Base-by-base conservation (phyloP, 1,139 yeast species). In the Candida sanyaensis region DNA sequence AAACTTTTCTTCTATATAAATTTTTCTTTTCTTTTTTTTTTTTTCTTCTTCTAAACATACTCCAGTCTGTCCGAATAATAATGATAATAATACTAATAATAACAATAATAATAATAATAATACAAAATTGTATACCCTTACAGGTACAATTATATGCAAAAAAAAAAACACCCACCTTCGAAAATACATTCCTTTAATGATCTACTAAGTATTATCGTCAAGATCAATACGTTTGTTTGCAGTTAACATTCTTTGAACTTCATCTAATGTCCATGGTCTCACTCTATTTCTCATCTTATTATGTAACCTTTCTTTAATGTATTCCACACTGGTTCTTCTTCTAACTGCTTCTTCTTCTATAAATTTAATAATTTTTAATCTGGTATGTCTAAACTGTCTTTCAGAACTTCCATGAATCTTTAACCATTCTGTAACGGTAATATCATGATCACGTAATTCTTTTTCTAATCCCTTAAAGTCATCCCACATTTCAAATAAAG, bases 401-500 rank as follows among this genome's bases (percentile, higher is more conserved):
- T 68, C 73, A 3, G 69, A 63, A 44, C 64, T 59, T 23, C 73
- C 71, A 46, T 69, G 75, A 3, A 67, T 61, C 48, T 68, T 68
- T 13, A 68, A 51, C 74, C 75, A 68, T 49, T 69, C 74, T 8
- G 73, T 66, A 6, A 64, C 57, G 8, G 70, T 57, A 24, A 69
- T 61, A 42, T 62, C 68, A 47, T 65, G 60, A 31, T 61, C 62
- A 37, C 58, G 59, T 40, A 69, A 55, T 31, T 61, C 69, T 42
- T 56, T 52, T 44, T 69, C 73, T 27, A 68, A 52, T 8, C 65
- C 59, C 46, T 68, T 69, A 50, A 66, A 69, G 49, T 69, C 75
- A 49, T 69, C 71, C 75, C 75, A 69, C 73, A 69, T 68, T 52
- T 69, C 74, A 50, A 60, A 67, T 13, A 69, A 54, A 7, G 69